These are phyloP conservation scores for Magnaporthiopsis poae DNA, from an alignment of 2,329 filamentous ascomycete genomes.

Conservation along the genomic window DNA sequence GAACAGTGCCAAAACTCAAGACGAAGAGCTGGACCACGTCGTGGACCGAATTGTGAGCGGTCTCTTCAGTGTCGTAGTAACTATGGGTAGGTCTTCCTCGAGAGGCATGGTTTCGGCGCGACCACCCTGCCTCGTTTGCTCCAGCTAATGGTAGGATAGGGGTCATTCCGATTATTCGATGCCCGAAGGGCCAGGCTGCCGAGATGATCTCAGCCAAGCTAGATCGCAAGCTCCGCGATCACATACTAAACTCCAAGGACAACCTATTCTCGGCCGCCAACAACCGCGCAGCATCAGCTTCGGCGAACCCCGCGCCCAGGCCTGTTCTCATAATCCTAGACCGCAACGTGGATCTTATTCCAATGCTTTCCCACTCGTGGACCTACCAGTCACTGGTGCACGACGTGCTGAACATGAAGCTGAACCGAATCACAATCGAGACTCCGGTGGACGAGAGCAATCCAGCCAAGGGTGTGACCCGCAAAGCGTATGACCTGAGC, in stretches of 20 bases:
- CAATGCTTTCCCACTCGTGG: conserved; percentile 94
- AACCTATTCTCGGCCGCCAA: conserved; percentile 68
- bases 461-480: conserved; percentile 63
- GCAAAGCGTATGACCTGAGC: conserved; percentile 82
- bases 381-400: conserved; percentile 75
- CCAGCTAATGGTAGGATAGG: conserved; percentile 37
- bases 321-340: conserved; percentile 90
- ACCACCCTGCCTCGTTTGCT: background rate
- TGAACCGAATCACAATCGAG: conserved; percentile 86
- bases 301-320: conserved; percentile 59
- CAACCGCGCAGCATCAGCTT: conserved; percentile 48
- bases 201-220: conserved; percentile 91
- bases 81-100: conserved; percentile 59
- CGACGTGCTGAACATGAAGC: conserved; percentile 43
- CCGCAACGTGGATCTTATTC: conserved; percentile 87
- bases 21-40: conserved; percentile 77
- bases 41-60: conserved; percentile 90
- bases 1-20: conserved; percentile 83
- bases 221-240: conserved; percentile 88
- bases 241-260: conserved; percentile 94
- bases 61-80: conserved; percentile 96
- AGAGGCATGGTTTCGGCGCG: background rate
- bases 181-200: conserved; percentile 82
- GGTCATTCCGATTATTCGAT: conserved; percentile 88
- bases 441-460: conserved; percentile 69